Evolutionary conservation across 495 filamentous ascomycete species (phyloP), one percentile per base, ranked within the genome.

Genomic region (Cetradonia linearis): DNA sequence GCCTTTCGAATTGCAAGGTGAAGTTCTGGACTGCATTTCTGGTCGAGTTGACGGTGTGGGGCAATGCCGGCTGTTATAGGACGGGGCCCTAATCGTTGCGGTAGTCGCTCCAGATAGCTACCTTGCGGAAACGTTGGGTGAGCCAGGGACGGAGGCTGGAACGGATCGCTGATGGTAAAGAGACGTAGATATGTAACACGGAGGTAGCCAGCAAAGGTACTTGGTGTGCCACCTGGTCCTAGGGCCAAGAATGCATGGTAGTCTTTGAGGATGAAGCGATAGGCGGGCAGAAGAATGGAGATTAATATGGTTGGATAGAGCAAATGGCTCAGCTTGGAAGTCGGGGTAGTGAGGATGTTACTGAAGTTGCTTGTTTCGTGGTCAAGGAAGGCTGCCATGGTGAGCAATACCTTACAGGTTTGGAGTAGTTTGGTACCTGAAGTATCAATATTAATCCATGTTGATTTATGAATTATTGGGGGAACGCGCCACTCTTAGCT

Each of bases 191-290:
- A 80, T 53, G 82, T 83, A 66, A 94, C 83, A 25, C 78, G 79
- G 56, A 88, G 71, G 72, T 90, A 94, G 48, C 88, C 89, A 16
- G 69, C 50, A 61, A 87, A 79, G 5, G 86, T 91, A 3, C 81
- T 80, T 0, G 89, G 88, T 0, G 86, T 91, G 49, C 89, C 89
- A 25, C 89, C 89, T 13, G 88, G 88, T 0, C 89, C 89, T 20
- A 94, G 83, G 36, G 81, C 78, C 60, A 91, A 70, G 72, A 89
- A 94, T 65, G 82, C 82, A 44, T 77, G 72, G 73, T 90, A 94
- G 76, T 92, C 89, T 68, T 82, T 83, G 66, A 82, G 81, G 61
- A 88, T 75, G 58, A 60, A 50, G 31, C 81, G 75, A 50, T 83
- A 80, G 47, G 77, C 65, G 60, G 79, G 63, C 56, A 81, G 79